Evolutionary conservation across 805 yeast genomes (phyloP).

Genomic region (Pichia kluyveri): DNA sequence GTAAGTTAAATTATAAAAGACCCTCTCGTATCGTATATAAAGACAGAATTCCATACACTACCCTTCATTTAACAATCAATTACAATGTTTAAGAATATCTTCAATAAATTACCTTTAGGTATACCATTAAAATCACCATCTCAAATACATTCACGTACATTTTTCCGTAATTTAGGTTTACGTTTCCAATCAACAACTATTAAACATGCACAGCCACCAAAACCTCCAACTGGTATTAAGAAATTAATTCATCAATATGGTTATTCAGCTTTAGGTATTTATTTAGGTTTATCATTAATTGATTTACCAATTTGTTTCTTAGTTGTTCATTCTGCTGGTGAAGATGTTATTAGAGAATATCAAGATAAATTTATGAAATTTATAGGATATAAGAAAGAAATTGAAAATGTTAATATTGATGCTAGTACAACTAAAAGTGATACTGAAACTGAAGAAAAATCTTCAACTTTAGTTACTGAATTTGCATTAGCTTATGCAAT

Average conservation of each 20-base stretch:
- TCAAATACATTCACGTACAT: background rate
- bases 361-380: constrained; percentile 51
- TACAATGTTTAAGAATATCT: background rate
- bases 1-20: too few species aligned
- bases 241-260: constrained; percentile 80
- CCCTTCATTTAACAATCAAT: too few species aligned
- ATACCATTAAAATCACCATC: background rate
- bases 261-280: constrained; percentile 81
- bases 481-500: constrained; percentile 86
- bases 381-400: constrained; percentile 37
- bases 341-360: constrained; percentile 62
- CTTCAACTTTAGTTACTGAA: constrained; percentile 60
- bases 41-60: too few species aligned
- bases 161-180: constrained; percentile 3
- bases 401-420: background rate
- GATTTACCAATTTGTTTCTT: constrained; percentile 81
- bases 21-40: too few species aligned
- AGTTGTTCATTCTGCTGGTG: constrained; percentile 80
- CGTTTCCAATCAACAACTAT: constrained; percentile 14
- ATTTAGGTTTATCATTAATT: constrained; percentile 58
- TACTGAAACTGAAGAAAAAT: constrained; percentile 12
- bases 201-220: constrained; percentile 9
- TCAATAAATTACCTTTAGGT: background rate
- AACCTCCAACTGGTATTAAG: constrained; percentile 41
- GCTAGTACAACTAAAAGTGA: constrained; percentile 1